These are phyloP conservation scores for Fusarium sp. DNA, from an alignment of 2,329 filamentous ascomycete species.

Conservation along the genomic window DNA sequence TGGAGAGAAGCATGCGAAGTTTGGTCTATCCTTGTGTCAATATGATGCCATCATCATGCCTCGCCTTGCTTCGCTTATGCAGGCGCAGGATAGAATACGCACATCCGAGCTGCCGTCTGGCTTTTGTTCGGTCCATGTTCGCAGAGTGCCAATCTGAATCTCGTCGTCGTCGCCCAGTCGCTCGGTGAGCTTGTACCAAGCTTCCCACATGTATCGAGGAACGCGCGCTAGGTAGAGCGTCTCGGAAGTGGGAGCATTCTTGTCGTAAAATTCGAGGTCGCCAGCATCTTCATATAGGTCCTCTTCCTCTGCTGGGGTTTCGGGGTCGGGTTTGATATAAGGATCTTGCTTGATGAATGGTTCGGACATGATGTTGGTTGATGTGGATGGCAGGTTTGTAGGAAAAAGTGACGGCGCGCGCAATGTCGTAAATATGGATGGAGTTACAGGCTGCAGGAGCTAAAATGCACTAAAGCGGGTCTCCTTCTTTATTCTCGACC, in stretches of 20 bases:
- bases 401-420: slow-evolving; percentile 11
- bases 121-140: slow-evolving; percentile 66
- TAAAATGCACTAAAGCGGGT: neutral
- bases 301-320: slow-evolving; percentile 67
- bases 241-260: slow-evolving; percentile 54
- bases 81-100: slow-evolving; percentile 45
- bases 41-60: neutral
- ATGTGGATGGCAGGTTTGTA: slow-evolving; percentile 1
- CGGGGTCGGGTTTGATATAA: slow-evolving; percentile 63
- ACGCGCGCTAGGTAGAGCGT: slow-evolving; percentile 79
- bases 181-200: slow-evolving; percentile 68
- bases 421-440: neutral
- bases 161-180: slow-evolving; percentile 82
- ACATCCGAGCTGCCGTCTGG: slow-evolving; percentile 62
- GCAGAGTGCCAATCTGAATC: slow-evolving; percentile 82
- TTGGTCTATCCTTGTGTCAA: slow-evolving; percentile 47
- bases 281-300: slow-evolving; percentile 73
- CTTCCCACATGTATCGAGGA: slow-evolving; percentile 82
- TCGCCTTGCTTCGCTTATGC: no score
- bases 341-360: slow-evolving; percentile 58
- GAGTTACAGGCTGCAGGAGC: neutral
- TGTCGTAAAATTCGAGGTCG: slow-evolving; percentile 67
- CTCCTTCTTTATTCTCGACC: neutral
- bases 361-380: slow-evolving; percentile 50
- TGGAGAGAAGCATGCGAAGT: slow-evolving; percentile 73